These are phyloP conservation scores for Ogataea degrootiae DNA, from an alignment of 805 yeast species.

Conservation along the genomic window DNA sequence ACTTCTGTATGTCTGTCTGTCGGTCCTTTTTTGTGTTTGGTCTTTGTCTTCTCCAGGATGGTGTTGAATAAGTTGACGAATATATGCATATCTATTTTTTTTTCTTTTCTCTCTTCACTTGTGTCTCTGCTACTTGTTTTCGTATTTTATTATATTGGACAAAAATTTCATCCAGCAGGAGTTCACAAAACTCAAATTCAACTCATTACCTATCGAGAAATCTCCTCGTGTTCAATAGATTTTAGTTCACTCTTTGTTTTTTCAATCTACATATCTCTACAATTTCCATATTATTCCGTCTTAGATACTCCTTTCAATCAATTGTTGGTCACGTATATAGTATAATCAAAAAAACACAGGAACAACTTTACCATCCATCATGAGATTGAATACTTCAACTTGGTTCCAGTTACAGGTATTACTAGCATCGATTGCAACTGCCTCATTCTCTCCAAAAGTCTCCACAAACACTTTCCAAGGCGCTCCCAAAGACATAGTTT, in stretches of 20 bases:
- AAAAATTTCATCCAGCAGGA: too few species aligned
- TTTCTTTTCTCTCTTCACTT: too few species aligned
- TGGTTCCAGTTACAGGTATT: neutral
- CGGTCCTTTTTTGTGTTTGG: neutral
- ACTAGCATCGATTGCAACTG: conserved; percentile 8
- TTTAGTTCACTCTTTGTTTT: too few species aligned
- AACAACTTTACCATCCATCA: neutral
- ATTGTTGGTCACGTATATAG: neutral
- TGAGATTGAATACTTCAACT: neutral
- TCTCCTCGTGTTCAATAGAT: too few species aligned
- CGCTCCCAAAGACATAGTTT: conserved; percentile 8
- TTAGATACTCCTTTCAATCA: neutral
- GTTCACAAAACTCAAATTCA: too few species aligned
- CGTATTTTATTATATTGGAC: too few species aligned
- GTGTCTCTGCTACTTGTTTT: too few species aligned
- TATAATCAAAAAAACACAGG: neutral
- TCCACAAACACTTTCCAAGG: conserved; percentile 22
- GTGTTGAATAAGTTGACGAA: neutral
- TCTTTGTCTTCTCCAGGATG: neutral
- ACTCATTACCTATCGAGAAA: too few species aligned
- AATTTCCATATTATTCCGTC: too few species aligned
- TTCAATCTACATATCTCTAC: too few species aligned
- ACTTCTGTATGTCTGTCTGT: neutral
- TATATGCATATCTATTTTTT: too few species aligned
- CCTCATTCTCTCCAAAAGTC: conserved; percentile 24